Evolutionary conservation across 768 basidiomycete species (phyloP), one percentile per base, ranked within the genome.

Genomic region (Mycena galericulata): DNA sequence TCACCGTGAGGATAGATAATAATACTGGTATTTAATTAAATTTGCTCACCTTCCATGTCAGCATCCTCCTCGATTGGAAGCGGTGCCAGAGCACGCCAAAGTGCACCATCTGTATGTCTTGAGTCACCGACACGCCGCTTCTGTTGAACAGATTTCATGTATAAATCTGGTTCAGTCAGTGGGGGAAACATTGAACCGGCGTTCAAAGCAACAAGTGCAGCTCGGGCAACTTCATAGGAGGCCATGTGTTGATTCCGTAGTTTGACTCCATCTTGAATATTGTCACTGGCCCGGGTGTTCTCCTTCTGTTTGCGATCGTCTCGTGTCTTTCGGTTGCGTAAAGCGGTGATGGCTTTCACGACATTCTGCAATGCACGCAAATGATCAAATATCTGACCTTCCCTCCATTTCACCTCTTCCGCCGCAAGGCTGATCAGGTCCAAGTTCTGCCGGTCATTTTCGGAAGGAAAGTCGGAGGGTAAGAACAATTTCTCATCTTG

Each of bases 121-220:
- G 51, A 53, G 30, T 53, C 51, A 5, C 51, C 51, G 14, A 34
- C 30, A 5, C 22, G 51, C n/a, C 51, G 51, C 27, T 27, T 53
- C 34, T 53, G 51, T 22, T 26, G 51, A n/a, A 53, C 51, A 32
- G 51, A 53, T 30, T 53, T 53, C 51, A 53, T 53, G n/a, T 20
- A 53, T 18, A 53, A n/a, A 26, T 53, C 51, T 3, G 29, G 17
- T 20, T 53, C 51, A 4, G 30, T 53, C 1, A 53, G 51, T 11
- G 32, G 51, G 4, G 46, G 46, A 17, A 49, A 49, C 12, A 24
- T 24, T 8, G 46, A 15, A 20, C 5, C 18, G n/a, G 32, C 30
- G 2, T 15, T 17, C 30, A 3, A 27, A n/a, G n/a, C n/a, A n/a
- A n/a, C n/a, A n/a, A n/a, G 14, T 41, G 46, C 46, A 6, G 7